phyloP scores from a whole-genome alignment of 176 grass and related monocot species.

The Juncus inflexus region DNA sequence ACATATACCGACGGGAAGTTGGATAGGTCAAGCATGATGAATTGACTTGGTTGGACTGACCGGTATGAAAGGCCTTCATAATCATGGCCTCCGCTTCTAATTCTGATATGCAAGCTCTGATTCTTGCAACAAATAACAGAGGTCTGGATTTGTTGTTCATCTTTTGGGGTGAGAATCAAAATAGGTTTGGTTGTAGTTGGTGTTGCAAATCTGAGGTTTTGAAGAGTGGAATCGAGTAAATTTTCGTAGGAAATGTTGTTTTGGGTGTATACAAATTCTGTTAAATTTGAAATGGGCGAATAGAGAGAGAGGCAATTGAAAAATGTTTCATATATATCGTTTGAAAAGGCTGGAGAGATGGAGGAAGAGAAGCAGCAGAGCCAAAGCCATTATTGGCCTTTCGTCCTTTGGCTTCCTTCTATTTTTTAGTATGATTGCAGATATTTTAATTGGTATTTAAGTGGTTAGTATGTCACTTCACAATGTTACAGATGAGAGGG shows the following conservation, averaged over 20 bases:
- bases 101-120: conserved; percentile 33
- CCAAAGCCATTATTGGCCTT: not conserved
- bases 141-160: conserved; percentile 44
- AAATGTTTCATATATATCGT: conserved; percentile 30
- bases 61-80: conserved; percentile 42
- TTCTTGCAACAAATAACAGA: conserved; percentile 39
- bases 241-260: conserved; percentile 24
- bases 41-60: conserved; percentile 24
- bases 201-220: conserved; percentile 36
- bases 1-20: conserved; percentile 28
- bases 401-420: no score
- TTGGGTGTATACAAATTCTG: conserved; percentile 33
- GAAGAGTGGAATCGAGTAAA: conserved; percentile 50
- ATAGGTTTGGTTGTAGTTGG: conserved; percentile 41
- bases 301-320: conserved; percentile 39
- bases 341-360: conserved; percentile 22
- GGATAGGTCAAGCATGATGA: conserved; percentile 47
- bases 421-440: no score
- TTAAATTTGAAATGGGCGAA: conserved; percentile 14
- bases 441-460: no score
- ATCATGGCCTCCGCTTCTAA: conserved; percentile 50
- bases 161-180: conserved; percentile 38
- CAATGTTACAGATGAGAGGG: no score
- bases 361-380: not conserved
- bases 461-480: no score